A percentile compares a stretch with the other conserved stretches of the same genome.
Conservation (phyloP, 371 early-diverging fungal species). For the Saksenaea vasiformis region DNA sequence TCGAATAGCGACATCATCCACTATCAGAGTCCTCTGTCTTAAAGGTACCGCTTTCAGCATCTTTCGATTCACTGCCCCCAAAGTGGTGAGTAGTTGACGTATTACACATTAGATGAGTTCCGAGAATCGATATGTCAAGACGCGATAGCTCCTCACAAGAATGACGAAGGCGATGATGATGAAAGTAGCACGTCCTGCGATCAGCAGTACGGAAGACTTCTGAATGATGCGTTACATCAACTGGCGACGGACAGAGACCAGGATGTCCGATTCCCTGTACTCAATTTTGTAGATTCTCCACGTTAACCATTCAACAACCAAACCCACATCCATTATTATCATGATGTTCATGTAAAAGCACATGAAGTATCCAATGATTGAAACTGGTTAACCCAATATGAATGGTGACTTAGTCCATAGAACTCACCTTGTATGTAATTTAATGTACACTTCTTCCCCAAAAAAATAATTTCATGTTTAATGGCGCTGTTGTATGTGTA, state of each 20-base stretch:
- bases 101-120: neutral
- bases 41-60: constrained; percentile 18
- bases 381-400: no score
- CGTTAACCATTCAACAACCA: neutral
- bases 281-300: constrained; percentile 18
- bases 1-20: constrained; percentile 37
- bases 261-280: constrained; percentile 34
- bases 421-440: no score
- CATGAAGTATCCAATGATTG: neutral
- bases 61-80: neutral
- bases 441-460: no score
- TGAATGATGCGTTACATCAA: constrained; percentile 26
- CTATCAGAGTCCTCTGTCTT: constrained; percentile 26
- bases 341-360: neutral
- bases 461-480: no score
- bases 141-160: constrained; percentile 24
- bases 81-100: neutral
- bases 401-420: no score
- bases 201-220: constrained; percentile 19
- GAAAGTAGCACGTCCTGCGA: constrained; percentile 14
- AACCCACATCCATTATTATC: neutral
- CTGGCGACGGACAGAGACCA: constrained; percentile 29
- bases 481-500: no score
- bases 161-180: constrained; percentile 19
- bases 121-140: neutral